Conservation (phyloP, 140 eudicot genomes). For the Anethum foeniculum region DNA sequence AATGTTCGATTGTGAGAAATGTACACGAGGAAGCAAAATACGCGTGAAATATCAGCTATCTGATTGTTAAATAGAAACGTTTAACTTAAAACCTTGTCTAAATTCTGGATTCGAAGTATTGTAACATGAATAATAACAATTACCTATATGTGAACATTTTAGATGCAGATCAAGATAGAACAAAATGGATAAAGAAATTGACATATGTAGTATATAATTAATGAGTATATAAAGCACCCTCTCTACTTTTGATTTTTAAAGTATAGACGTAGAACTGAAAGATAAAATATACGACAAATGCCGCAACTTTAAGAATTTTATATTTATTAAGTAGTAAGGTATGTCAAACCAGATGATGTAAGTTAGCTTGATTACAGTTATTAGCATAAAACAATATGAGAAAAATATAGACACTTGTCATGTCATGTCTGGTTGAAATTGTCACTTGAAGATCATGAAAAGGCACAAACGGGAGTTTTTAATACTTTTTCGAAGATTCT, state of each 20-base stretch:
- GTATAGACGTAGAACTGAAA: not conserved
- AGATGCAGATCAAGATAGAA: not conserved
- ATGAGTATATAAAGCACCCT: not conserved
- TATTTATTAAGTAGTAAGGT: too few relatives aligned
- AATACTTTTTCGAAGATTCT: not conserved
- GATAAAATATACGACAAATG: not conserved
- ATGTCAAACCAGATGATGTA: not conserved
- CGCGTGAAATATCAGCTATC: too few relatives aligned
- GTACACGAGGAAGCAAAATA: not conserved
- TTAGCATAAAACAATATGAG: not conserved
- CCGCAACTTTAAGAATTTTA: not conserved
- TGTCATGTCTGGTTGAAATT: not conserved
- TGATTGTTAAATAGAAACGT: too few relatives aligned
- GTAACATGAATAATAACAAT: too few relatives aligned
- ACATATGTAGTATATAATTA: not conserved
- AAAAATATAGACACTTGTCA: not conserved
- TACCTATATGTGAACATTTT: too few relatives aligned
- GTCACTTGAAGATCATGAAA: constrained; percentile 3
- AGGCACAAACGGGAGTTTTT: not conserved
- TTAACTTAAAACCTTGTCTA: too few relatives aligned
- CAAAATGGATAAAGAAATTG: not conserved
- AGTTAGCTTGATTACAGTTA: not conserved
- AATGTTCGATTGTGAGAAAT: not conserved
- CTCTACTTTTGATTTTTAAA: not conserved
- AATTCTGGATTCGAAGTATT: too few relatives aligned